Evolutionary conservation across 441 rosid genomes (phyloP).

Genomic region (Brassica hybrid): DNA sequence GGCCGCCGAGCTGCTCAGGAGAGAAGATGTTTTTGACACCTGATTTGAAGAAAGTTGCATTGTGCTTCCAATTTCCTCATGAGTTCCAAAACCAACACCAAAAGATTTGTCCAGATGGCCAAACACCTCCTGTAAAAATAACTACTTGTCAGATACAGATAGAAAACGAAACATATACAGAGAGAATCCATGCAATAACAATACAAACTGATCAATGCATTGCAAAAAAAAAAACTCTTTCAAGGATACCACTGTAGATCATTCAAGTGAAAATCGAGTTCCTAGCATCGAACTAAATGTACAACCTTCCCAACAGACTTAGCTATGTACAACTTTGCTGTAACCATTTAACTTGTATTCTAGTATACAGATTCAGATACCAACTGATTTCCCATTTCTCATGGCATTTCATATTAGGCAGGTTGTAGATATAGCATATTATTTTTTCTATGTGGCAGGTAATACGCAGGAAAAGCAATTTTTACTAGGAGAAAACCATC

Average conservation of each 20-base stretch:
- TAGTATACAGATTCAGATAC: constrained; percentile 5
- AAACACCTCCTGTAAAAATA: constrained; percentile 76
- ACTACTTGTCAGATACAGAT: constrained; percentile 27
- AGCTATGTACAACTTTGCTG: constrained; percentile 4
- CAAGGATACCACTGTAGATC: constrained; percentile 4
- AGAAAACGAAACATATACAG: constrained; percentile 2
- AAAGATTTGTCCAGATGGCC: constrained; percentile 76
- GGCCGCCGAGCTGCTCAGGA: constrained; percentile 58
- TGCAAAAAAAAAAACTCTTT: constrained; percentile 8
- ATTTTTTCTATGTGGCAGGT: constrained; percentile 4
- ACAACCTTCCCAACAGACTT: constrained; percentile 16
- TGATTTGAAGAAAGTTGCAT: constrained; percentile 63
- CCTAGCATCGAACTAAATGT: not conserved
- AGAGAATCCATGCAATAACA: not conserved
- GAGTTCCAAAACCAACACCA: constrained; percentile 65
- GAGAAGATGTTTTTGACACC: constrained; percentile 63
- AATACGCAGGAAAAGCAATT: not conserved
- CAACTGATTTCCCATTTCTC: not conserved
- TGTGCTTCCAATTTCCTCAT: constrained; percentile 67
- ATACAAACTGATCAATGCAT: not conserved
- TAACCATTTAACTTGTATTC: constrained; percentile 7
- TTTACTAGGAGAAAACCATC: not conserved
- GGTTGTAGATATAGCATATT: constrained; percentile 11
- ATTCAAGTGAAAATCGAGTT: constrained; percentile 2
- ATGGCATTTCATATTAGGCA: constrained; percentile 11